phyloP scores from a whole-genome alignment of 2,329 filamentous ascomycete species.

The Plenodomus tracheiphilus region DNA sequence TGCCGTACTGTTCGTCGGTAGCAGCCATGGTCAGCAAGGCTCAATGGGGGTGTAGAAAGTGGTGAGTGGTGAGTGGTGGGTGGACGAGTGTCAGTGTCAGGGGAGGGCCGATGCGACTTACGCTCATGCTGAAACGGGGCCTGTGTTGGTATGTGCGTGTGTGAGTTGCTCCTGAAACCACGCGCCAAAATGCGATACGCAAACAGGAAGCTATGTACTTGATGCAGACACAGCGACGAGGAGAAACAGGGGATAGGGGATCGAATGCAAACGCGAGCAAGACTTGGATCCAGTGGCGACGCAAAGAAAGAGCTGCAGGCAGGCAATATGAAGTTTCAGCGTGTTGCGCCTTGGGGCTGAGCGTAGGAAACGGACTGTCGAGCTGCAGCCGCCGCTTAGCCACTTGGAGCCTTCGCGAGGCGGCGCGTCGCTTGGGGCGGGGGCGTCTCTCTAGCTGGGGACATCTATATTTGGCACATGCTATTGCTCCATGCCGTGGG shows the following conservation, averaged over 20 bases:
- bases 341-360: conserved; percentile 13
- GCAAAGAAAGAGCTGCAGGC: conserved; percentile 7
- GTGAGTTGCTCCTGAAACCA: conserved; percentile 42
- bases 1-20: conserved; percentile 45
- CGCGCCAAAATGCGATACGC: conserved; percentile 15
- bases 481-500: conserved; percentile 4
- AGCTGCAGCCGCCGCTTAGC: not conserved
- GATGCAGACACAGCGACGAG: conserved; percentile 1
- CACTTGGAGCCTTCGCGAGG: conserved; percentile 5
- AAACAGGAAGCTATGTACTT: conserved; percentile 1
- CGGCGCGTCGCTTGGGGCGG: conserved; percentile 4
- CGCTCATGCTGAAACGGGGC: conserved; percentile 46
- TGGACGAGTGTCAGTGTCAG: conserved; percentile 7
- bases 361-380: not conserved
- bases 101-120: conserved; percentile 29
- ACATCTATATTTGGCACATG: conserved; percentile 23
- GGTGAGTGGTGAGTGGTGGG: conserved; percentile 5
- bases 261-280: conserved; percentile 7
- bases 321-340: conserved; percentile 19
- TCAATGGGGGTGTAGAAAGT: not conserved
- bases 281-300: conserved; percentile 12
- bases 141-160: conserved; percentile 35
- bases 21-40: conserved; percentile 21
- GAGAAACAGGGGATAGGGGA: conserved; percentile 5
- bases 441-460: conserved; percentile 5